A percentile compares a stretch with the other conserved stretches of the same genome.
These are phyloP conservation scores for Pseudopithomyces maydicus DNA, from an alignment of 2,329 filamentous ascomycete species.

Conservation along the genomic window DNA sequence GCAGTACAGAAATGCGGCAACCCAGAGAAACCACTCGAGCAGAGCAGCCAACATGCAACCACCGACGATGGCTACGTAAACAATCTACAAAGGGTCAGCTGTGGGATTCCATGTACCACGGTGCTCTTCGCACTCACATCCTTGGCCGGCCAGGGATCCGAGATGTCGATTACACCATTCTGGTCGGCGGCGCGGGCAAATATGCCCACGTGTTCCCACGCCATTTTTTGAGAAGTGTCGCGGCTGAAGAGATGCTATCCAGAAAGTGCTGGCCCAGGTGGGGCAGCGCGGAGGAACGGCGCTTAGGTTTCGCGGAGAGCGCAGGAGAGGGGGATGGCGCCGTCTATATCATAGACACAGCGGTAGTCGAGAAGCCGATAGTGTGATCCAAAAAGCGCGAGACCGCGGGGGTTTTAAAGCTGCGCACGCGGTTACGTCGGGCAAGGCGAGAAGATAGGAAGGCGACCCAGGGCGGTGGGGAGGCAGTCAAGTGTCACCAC, in stretches of 20 bases:
- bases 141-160: constrained; percentile 46
- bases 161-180: constrained; percentile 37
- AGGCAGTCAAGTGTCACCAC: constrained; percentile 31
- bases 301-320: constrained; percentile 3
- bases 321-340: constrained; percentile 8
- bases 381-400: neutral
- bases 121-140: constrained; percentile 41
- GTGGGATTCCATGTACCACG: neutral
- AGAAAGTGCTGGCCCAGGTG: constrained; percentile 17
- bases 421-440: constrained; percentile 5
- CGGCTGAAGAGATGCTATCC: constrained; percentile 14
- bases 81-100: constrained; percentile 63
- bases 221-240: constrained; percentile 27
- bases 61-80: constrained; percentile 82
- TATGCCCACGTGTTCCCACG: constrained; percentile 32
- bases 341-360: constrained; percentile 14
- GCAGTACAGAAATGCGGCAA: constrained; percentile 93
- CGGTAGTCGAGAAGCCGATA: neutral
- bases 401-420: neutral
- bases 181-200: constrained; percentile 31
- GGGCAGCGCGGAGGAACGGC: neutral
- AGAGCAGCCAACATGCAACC: constrained; percentile 81
- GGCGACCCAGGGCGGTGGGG: constrained; percentile 25
- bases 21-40: constrained; percentile 93
- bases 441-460: constrained; percentile 13